Evolutionary conservation across 352 stramenopile species (phyloP), one percentile per base, ranked within the genome.

Genomic region (Globisporangium okanoganense): DNA sequence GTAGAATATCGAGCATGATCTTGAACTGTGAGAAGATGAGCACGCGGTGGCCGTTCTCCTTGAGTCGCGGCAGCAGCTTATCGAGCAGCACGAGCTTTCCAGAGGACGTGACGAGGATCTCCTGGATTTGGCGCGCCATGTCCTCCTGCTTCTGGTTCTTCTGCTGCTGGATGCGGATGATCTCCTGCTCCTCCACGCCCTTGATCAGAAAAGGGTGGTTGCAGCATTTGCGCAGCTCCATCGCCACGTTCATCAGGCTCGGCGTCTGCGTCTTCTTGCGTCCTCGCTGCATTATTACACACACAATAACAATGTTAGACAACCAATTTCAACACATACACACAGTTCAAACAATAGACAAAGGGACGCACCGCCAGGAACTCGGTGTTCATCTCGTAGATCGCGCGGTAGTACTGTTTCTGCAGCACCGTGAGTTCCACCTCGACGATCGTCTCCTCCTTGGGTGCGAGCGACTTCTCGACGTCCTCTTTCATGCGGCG

Each of bases 1-100:
- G 96, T 22, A 99, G 68, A 43, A 99, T 98, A 72, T 99, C 95
- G 51, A 99, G 81, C 97, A 99, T 99, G 47, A 98, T 98, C 72
- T 98, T 98, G 73, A 98, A 97, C 76, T 99, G 98, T 6, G 92
- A 99, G 72, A 99, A 99, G 20, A 99, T 93, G 10, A 99, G 73
- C 27, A 99, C 93, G 18, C 96, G 86, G 64, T 99, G 97, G 3
- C 95, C 95, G 47, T 98, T 96, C 61, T 90, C 82, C 66, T 98
- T 92, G 13, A 99, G 73, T 5, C 94, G 88, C 12, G 97, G 97
- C 5, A 99, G 82, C 9, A 99, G 74, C 65, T 99, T 99, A 75
- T 99, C 97, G 25, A 99, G 76, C 14, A 99, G 73, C 48, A 99
- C 92, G 8, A 99, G 75, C 70, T 99, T 99, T 3, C 98, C 98